Evolutionary conservation across 2,329 filamentous ascomycete genomes (phyloP).

Genomic region (Neofusicoccum ribis): DNA sequence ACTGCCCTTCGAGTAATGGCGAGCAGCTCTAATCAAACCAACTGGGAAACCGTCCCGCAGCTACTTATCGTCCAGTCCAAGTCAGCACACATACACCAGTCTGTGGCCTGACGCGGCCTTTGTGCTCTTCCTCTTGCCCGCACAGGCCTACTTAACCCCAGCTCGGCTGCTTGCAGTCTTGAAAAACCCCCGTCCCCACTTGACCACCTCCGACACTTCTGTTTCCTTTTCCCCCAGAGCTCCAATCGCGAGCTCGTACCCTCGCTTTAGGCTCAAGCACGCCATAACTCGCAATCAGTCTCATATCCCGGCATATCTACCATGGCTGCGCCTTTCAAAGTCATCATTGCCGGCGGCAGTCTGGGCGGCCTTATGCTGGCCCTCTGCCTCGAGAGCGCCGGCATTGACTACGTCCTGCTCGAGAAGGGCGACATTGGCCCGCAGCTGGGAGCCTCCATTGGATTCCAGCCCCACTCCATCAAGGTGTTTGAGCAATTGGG

Average conservation of each 20-base stretch:
- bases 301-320: background rate
- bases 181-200: background rate
- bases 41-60: background rate
- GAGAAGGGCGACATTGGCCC: constrained; percentile 28
- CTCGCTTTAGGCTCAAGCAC: background rate
- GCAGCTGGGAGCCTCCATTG: constrained; percentile 27
- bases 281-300: background rate
- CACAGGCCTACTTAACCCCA: background rate
- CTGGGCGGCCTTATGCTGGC: constrained; percentile 24
- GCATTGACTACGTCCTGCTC: constrained; percentile 28
- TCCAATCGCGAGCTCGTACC: background rate
- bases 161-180: background rate
- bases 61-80: background rate
- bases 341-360: constrained; percentile 20
- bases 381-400: constrained; percentile 22
- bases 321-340: constrained; percentile 14
- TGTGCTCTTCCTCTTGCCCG: background rate
- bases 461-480: constrained; percentile 25
- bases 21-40: background rate
- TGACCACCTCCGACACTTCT: no score
- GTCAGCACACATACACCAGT: background rate
- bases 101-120: background rate
- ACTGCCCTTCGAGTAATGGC: background rate
- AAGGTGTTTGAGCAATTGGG: constrained; percentile 31
- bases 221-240: background rate